Conservation (phyloP, 208 protist species). For the Leishmania tarentolae region DNA sequence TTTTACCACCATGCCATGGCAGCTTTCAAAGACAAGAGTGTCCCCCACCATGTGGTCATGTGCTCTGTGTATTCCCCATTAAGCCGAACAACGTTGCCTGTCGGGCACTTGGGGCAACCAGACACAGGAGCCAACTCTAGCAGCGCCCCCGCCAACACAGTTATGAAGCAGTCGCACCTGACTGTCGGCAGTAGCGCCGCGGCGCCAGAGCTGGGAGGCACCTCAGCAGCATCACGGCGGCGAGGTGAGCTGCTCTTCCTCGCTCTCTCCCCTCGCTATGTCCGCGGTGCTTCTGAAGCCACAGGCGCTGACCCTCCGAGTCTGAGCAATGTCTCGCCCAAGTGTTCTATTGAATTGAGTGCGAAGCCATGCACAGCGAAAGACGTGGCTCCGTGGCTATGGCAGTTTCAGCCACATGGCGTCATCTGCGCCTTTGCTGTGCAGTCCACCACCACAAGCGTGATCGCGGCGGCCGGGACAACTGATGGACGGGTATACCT, state of each 20-base stretch:
- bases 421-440: slow-evolving; percentile 65
- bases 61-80: slow-evolving; percentile 23
- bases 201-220: neutral
- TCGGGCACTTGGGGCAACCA: neutral
- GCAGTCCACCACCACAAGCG: slow-evolving; percentile 29
- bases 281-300: neutral
- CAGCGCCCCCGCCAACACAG: neutral
- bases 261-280: neutral
- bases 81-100: neutral
- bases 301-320: neutral
- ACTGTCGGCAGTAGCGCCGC: neutral
- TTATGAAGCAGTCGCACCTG: slow-evolving; percentile 2
- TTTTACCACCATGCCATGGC: slow-evolving; percentile 28
- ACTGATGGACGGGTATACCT: slow-evolving; percentile 65
- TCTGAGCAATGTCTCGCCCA: neutral
- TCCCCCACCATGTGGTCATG: slow-evolving; percentile 22
- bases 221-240: slow-evolving; percentile 13
- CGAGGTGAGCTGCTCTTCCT: slow-evolving; percentile 23
- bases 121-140: neutral
- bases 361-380: slow-evolving; percentile 4
- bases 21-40: neutral
- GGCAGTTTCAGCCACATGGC: slow-evolving; percentile 27
- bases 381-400: slow-evolving; percentile 52
- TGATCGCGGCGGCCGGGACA: slow-evolving; percentile 58
- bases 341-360: neutral